Evolutionary conservation across 257 asterid genomes (phyloP), one percentile per base, ranked within the genome.

Genomic region (Leonotis leonurus): DNA sequence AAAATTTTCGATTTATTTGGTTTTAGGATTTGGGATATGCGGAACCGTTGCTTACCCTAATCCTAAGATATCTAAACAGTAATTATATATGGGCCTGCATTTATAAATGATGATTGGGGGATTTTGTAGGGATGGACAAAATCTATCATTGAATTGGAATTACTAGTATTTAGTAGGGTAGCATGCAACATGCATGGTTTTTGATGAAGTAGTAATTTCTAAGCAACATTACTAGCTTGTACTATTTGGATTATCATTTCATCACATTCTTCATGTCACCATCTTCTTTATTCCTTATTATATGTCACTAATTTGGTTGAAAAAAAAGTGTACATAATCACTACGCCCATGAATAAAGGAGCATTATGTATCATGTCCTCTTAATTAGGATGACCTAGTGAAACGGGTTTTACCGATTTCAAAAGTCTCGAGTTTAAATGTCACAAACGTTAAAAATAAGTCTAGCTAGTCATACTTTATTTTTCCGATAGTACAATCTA

Each of bases 171-270:
- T 35, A 8, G 41, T 57, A 24, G 30, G 9, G 12, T 16, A 35
- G 56, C 48, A 57, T 65, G 69, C 65, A 46, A 41, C 54, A 62
- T 69, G 69, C 60, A n/a, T n/a, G n/a, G n/a, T 43, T 52, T 43
- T 55, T 59, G 45, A 39, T 60, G 74, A 46, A 64, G 60, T 57
- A 40, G 72, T 77, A 65, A 56, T 43, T 62, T 52, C 12, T 52
- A 77, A 77, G 83, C 79, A 54, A 54, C 2, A 16, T 27, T 54
- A n/a, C 66, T 49, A 44, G 33, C 12, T 46, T 18, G 37, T 35
- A 35, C n/a, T 10, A 29, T 57, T 64, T 39, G 41, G 58, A 68
- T n/a, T 26, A 60, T 56, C 37, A 36, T 41, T 25, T 29, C 56
- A 61, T 44, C 8, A 32, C 33, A 36, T 4, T 39, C 70, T 56